Evolutionary conservation across 805 yeast genomes (phyloP).

Genomic region (Candida ponderosae): DNA sequence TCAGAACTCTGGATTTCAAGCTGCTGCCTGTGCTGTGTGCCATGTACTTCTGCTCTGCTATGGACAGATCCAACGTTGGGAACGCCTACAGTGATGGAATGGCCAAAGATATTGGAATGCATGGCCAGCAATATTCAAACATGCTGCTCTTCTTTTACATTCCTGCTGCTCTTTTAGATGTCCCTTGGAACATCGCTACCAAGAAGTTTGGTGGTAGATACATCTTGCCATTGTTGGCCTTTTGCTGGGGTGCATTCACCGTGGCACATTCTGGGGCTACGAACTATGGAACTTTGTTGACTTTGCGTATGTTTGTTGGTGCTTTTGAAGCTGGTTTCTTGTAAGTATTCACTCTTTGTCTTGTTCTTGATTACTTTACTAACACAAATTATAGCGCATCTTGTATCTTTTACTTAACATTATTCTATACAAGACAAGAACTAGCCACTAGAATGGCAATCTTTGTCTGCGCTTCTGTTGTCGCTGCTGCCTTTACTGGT

Average conservation of each 20-base stretch:
- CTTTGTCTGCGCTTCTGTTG: slow-evolving; percentile 17
- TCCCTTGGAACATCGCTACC: slow-evolving; percentile 33
- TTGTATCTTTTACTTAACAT: slow-evolving; percentile 9
- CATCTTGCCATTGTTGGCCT: slow-evolving; percentile 29
- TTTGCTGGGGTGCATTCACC: slow-evolving; percentile 34
- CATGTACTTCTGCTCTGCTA: slow-evolving; percentile 34
- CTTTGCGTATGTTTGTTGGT: slow-evolving; percentile 31
- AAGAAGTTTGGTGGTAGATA: slow-evolving; percentile 29
- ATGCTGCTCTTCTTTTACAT: slow-evolving; percentile 32
- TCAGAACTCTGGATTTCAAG: slow-evolving; percentile 28
- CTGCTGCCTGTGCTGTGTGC: slow-evolving; percentile 34
- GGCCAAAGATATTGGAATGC: slow-evolving; percentile 29
- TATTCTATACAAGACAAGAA: slow-evolving; percentile 11
- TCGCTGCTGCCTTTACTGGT: slow-evolving; percentile 16
- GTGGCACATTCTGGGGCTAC: slow-evolving; percentile 35
- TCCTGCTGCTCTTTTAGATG: slow-evolving; percentile 33
- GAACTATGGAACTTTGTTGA: slow-evolving; percentile 30
- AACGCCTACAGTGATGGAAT: slow-evolving; percentile 36
- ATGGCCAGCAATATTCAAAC: slow-evolving; percentile 32
- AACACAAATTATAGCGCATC: no score
- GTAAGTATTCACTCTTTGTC: no score
- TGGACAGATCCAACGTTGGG: slow-evolving; percentile 38
- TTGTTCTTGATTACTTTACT: no score
- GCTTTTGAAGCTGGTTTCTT: slow-evolving; percentile 35
- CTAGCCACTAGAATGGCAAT: slow-evolving; percentile 17